phyloP scores from a whole-genome alignment of 1,284 basidiomycete species.

The Ustilago trichophora region DNA sequence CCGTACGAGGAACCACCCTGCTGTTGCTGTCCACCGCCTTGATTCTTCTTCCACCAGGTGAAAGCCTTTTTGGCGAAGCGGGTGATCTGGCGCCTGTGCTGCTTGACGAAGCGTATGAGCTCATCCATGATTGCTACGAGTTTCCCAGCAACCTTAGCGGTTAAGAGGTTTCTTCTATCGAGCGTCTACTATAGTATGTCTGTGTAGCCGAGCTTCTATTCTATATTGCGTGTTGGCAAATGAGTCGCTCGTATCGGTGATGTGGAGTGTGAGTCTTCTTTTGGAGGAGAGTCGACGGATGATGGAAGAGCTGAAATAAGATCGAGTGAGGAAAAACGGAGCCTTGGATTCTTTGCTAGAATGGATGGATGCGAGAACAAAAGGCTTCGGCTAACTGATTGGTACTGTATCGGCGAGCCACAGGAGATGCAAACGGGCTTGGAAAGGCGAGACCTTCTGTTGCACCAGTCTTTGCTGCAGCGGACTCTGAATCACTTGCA shows the following conservation, averaged over 20 bases:
- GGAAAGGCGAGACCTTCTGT: conserved; percentile 4
- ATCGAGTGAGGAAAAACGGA: too few species aligned
- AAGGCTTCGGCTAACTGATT: too few species aligned
- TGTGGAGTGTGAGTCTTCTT: too few species aligned
- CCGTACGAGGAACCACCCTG: conserved; percentile 19
- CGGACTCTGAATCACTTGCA: not conserved
- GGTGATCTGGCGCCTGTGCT: conserved; percentile 56
- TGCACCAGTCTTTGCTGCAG: not conserved
- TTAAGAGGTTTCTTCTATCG: not conserved
- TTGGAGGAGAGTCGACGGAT: not conserved
- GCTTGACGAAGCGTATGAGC: conserved; percentile 57
- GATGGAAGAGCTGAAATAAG: not conserved
- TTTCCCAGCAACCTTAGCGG: not conserved
- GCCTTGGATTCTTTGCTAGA: not conserved
- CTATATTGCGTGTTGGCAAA: not conserved
- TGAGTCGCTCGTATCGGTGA: too few species aligned
- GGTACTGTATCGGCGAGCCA: conserved; percentile 3
- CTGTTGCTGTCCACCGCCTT: conserved; percentile 20
- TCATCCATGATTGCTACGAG: conserved; percentile 46
- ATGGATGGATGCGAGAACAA: not conserved
- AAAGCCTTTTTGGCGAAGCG: conserved; percentile 57
- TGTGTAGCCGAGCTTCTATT: too few species aligned
- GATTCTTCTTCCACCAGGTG: conserved; percentile 50
- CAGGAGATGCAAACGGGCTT: not conserved
- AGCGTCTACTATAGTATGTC: not conserved